Evolutionary conservation across 148 eudicot genomes (phyloP).

Genomic region (Rhododendron ovatum): DNA sequence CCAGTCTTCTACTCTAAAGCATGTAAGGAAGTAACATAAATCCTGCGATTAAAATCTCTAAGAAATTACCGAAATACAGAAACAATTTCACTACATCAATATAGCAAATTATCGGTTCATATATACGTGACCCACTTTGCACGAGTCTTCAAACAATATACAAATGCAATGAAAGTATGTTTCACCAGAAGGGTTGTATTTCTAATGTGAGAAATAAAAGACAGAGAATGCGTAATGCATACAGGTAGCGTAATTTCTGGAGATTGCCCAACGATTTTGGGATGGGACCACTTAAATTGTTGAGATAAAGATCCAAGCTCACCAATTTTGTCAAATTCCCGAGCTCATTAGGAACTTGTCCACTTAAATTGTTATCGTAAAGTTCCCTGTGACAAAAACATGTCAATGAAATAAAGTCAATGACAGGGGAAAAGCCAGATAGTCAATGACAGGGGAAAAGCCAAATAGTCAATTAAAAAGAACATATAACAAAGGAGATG

Average conservation of each 20-base stretch:
- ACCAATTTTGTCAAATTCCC: constrained; percentile 68
- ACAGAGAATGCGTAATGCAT: constrained; percentile 30
- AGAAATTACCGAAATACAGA: neutral
- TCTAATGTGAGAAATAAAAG: neutral
- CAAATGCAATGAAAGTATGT: neutral
- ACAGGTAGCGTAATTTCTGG: constrained; percentile 61
- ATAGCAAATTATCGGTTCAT: neutral
- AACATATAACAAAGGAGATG: neutral
- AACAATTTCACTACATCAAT: neutral
- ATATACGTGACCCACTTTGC: no score
- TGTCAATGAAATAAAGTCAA: neutral
- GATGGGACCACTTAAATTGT: constrained; percentile 57
- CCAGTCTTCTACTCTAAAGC: neutral
- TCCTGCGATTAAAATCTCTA: neutral
- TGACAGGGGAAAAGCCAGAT: neutral
- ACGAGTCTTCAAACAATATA: neutral
- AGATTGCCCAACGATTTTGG: constrained; percentile 70
- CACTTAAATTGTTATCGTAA: constrained; percentile 68
- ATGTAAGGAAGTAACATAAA: neutral
- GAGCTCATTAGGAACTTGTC: constrained; percentile 60
- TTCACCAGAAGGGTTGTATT: neutral
- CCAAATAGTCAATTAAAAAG: neutral
- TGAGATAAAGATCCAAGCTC: constrained; percentile 84
- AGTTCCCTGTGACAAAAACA: constrained; percentile 58
- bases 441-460: no score